Evolutionary conservation across 202 grass and related monocot species (phyloP).

Genomic region (Bolboschoenoplectus hybrid): DNA sequence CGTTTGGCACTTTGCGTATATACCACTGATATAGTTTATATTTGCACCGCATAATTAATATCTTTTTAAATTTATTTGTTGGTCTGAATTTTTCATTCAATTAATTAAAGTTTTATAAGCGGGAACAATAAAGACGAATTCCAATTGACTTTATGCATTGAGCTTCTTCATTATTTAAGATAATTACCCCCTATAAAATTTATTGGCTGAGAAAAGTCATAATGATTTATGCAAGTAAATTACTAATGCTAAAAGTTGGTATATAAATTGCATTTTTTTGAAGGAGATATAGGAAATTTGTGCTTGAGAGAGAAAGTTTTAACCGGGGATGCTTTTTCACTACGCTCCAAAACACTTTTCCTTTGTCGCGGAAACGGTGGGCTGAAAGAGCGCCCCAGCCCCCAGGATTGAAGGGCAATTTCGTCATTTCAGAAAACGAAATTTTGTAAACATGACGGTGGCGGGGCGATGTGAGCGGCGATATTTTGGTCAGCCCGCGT

Average conservation of each 20-base stretch:
- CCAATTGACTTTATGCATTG: neutral
- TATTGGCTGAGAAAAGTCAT: neutral
- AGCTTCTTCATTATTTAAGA: neutral
- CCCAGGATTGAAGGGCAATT: neutral
- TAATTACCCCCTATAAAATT: neutral
- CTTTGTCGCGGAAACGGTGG: conserved; percentile 25
- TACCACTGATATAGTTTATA: neutral
- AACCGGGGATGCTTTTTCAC: conserved; percentile 3
- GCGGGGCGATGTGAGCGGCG: neutral
- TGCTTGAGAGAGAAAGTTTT: neutral
- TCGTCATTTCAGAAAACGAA: neutral
- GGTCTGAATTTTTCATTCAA: neutral
- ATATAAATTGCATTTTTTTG: too few species aligned
- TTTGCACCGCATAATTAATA: neutral
- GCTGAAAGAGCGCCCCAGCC: neutral
- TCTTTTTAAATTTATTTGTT: neutral
- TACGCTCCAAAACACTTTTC: conserved; percentile 24
- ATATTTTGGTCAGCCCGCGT: conserved; percentile 4
- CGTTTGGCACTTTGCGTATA: neutral
- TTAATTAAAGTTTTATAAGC: neutral
- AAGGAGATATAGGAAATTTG: neutral
- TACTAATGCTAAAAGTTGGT: neutral
- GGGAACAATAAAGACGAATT: neutral
- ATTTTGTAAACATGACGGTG: conserved; percentile 8
- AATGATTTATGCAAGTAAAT: neutral